Base-by-base conservation (phyloP, 2,329 filamentous ascomycete species). In the Aspergillus fischeri region DNA sequence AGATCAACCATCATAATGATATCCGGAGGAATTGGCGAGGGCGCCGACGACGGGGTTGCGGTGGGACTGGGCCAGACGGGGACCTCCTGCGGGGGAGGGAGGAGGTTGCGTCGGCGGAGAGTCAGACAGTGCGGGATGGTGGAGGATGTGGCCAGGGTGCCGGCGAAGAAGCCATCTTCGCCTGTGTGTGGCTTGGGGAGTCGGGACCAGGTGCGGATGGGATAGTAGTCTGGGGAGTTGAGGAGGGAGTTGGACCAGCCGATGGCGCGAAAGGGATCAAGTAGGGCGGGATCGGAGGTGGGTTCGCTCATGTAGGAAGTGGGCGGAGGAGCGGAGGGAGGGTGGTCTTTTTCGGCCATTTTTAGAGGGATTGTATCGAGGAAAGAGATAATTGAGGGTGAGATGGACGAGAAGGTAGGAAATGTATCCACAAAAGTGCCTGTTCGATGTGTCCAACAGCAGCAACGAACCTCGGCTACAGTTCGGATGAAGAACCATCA, bases 161-260 rank as follows among this genome's bases (percentile, higher is more conserved):
- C 61, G 8, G 72, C 67, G 55, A 78, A 75, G 66, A 72, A 78
- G 53, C 71, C 71, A 55, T 79, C 76, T 68, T 79, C 77, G 49
- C 76, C 75, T 9, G 70, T 70, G 35, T 65, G 58, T 8, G 70
- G 66, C 59, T 79, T 78, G 60, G 67, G 62, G 10, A 66, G 65
- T 10, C 77, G 73, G 2, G 75, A 75, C 59, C 71, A 73, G 49
- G 75, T 77, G 47, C 66, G 64, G 53, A 77, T 72, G 29, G 72
- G 62, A 49, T 64, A 67, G 64, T 78, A 78, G 58, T 72, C 66
- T 21, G 69, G 59, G 20, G 69, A 68, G 47, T 69, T 61, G 53
- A 76, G 65, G 28, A 73, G 65, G 8, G 63, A 63, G 20, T 65
- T 61, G 44, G 69, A 66, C 70, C 73, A 73, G 50, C 63, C 65